Evolutionary conservation across 371 early-diverging fungal genomes (phyloP), one percentile per base, ranked within the genome.

Genomic region (Vairimorpha ceranae): DNA sequence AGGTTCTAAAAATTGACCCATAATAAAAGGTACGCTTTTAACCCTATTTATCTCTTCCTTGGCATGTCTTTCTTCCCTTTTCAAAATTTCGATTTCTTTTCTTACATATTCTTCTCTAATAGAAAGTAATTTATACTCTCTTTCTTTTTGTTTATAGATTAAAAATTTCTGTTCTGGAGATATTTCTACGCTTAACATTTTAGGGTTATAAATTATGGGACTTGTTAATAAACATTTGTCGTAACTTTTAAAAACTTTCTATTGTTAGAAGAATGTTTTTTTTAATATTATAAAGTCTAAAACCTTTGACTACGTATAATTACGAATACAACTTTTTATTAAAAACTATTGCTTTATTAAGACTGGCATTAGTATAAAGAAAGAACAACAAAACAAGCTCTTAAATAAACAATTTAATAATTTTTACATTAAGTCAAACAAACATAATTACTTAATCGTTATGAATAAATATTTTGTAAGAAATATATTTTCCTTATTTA

Each of bases 21-120:
- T 92, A 27, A 97, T 92, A 48, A 99, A 86, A 30, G 99, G 99
- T 17, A 99, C 97, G 21, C 94, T 92, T 83, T 93, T 90, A 78
- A 99, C 95, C 69, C 98, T 87, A 85, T 96, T 94, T 17, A 99
- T 96, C 83, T 97, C 96, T 77, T 95, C 94, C 83, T 93, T 93
- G 33, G 83, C 81, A 87, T 79, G 67, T 32, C 92, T 83, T 68
- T 97, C 87, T 82, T 97, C 97, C 65, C 91, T 87, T 84, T 95
- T 93, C 73, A 99, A 82, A 83, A 94, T 92, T 85, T 92, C 91
- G 83, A 95, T 93, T 82, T 95, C 86, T 83, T 96, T 94, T 85
- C 92, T 92, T 82, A 97, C 93, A 85, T 95, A 97, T 82, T 94
- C 95, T 83, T 96, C 97, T 86, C 95, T 94, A 65, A 97, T 86